Base-by-base conservation (phyloP, 2,329 filamentous ascomycete species). In the Emmonsiellopsis sp. region DNA sequence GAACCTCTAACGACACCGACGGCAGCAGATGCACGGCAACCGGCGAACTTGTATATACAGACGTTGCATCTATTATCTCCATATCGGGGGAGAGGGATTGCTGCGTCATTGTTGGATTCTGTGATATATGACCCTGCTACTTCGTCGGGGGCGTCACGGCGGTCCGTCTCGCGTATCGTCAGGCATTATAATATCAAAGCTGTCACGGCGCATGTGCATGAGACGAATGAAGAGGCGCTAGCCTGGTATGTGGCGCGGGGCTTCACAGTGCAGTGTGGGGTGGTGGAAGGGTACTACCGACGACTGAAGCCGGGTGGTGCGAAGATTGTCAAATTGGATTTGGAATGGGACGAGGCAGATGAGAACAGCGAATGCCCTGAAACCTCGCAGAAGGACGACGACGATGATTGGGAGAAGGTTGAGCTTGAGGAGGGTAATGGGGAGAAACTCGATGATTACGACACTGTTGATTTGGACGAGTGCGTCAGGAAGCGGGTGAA, bases 121-220 rank as follows among this genome's bases (percentile, higher is more conserved):
- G 56, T 76, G 11, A 56, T 77, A 5, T 70, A 44, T 16, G 52
- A 55, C 9, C n/a, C 48, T 11, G 61, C 38, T 57, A 57, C 45
- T 43, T 51, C 11, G 15, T 26, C 26, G 13, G 16, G 38, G 30
- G 44, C 26, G 8, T 13, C 34, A 51, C 38, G 9, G 26, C 52
- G 35, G 44, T 57, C 1, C 35, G 62, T 71, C 3, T 72, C 70
- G 9, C 58, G 63, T 5, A 60, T 73, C 8, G 71, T 77, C 4
- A 70, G 72, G 34, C 69, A 76, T 53, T 77, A 82, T 57, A 73
- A 75, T 30, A 75, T 79, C 30, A 67, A 66, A 9, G 72, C 69
- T 11, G 75, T 84, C 16, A 81, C 78, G 2, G 82, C 82, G 9
- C 82, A 85, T 65, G 81, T 84, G 0, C 84, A 83, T 75, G 80